Evolutionary conservation across 805 yeast genomes (phyloP).

Genomic region (Barnettozyma populi): DNA sequence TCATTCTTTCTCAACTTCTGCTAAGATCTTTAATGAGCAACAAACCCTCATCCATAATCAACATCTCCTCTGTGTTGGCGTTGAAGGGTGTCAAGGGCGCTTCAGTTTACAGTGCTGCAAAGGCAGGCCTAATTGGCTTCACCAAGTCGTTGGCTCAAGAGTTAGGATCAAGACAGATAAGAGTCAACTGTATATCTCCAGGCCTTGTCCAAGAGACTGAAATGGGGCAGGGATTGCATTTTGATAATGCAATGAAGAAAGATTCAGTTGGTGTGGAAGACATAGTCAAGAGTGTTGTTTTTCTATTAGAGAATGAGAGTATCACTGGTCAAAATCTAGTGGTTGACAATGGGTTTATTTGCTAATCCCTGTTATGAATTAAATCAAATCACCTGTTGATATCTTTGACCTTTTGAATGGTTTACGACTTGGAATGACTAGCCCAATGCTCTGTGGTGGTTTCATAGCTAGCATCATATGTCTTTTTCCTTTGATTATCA

Average conservation of each 20-base stretch:
- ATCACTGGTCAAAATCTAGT: conserved; percentile 29
- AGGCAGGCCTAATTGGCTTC: conserved; percentile 64
- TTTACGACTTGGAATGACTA: neutral
- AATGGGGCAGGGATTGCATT: conserved; percentile 34
- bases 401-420: conserved; percentile 4
- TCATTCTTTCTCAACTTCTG: conserved; percentile 50
- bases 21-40: conserved; percentile 44
- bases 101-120: conserved; percentile 61
- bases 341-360: conserved; percentile 27
- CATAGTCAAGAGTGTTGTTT: conserved; percentile 21
- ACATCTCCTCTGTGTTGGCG: conserved; percentile 63
- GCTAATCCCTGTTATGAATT: conserved; percentile 5
- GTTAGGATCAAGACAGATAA: conserved; percentile 42
- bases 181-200: conserved; percentile 65
- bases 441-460: neutral
- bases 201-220: conserved; percentile 64
- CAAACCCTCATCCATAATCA: conserved; percentile 40
- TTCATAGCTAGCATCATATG: neutral
- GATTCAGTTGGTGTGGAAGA: conserved; percentile 19
- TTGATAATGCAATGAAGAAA: conserved; percentile 16
- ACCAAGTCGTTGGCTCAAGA: conserved; percentile 57
- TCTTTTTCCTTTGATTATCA: conserved; percentile 5
- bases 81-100: conserved; percentile 48
- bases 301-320: conserved; percentile 18
- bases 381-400: conserved; percentile 8